A percentile compares a stretch with the other conserved stretches of the same genome.
phyloP scores from a whole-genome alignment of 129 eudicot genomes.

The Chrysanthemum seticuspe region DNA sequence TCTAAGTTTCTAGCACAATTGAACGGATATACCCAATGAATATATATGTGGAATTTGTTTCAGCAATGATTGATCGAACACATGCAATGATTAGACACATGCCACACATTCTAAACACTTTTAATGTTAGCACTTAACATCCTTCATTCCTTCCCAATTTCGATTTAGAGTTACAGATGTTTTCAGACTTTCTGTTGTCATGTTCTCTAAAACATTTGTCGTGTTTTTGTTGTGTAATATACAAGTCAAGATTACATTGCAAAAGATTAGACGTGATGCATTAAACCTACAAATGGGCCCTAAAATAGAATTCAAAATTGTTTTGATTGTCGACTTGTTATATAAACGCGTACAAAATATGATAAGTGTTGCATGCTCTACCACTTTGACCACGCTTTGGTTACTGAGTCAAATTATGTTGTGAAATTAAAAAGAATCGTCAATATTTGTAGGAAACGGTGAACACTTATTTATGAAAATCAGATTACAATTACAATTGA shows the following conservation, averaged over 20 bases:
- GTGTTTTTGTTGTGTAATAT: neutral
- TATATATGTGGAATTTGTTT: neutral
- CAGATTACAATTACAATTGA: too few relatives aligned
- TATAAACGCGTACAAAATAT: constrained; percentile 6
- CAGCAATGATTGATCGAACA: neutral
- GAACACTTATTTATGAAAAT: too few relatives aligned
- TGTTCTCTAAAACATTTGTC: too few relatives aligned
- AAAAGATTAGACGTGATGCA: too few relatives aligned
- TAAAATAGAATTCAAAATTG: neutral
- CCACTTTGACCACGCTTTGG: neutral
- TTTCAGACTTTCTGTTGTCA: too few relatives aligned
- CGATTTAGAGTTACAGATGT: too few relatives aligned
- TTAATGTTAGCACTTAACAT: too few relatives aligned
- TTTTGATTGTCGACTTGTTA: constrained; percentile 1
- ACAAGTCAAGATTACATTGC: neutral
- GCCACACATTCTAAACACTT: neutral
- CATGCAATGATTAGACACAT: neutral
- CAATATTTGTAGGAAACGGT: too few relatives aligned
- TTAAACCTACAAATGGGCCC: neutral
- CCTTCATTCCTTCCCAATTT: too few relatives aligned
- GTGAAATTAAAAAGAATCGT: too few relatives aligned
- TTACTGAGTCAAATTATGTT: neutral
- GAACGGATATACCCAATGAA: neutral
- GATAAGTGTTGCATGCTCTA: neutral
- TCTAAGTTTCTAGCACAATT: neutral